Base-by-base conservation (phyloP, 2,329 filamentous ascomycete genomes). In the Byssoonygena ceratinophila region DNA sequence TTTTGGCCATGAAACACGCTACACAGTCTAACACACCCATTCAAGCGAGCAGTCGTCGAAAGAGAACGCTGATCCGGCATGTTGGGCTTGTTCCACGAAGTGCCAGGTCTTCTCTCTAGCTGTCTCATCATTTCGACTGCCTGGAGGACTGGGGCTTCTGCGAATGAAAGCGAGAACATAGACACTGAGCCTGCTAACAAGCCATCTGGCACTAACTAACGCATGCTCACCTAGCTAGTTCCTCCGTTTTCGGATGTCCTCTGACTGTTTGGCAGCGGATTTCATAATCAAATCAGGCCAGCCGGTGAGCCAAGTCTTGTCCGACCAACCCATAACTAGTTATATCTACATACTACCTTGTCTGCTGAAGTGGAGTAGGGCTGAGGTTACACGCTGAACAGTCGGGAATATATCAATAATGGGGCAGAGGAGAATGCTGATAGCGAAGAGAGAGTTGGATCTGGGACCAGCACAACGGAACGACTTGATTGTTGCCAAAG, bases 311-410 rank as follows among this genome's bases (percentile, higher is more conserved):
- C 31, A 11, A 36, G 29, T 31, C 44, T 22, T 22, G 44, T 22
- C 31, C n/a, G 1, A n/a, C 9, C 5, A 16, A 16, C 43, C 7
- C 25, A n/a, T n/a, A n/a, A n/a, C n/a, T n/a, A n/a, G n/a, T n/a
- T n/a, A n/a, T n/a, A n/a, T n/a, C n/a, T n/a, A n/a, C 27, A 22
- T 41, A 16, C 23, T 43, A 6, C 39, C 48, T 34, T 16, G 20
- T 20, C 22, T 5, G 11, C 16, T 4, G 25, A 23, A 23, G 37
- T 25, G 40, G 49, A 46, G 50, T 52, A 52, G 50, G 50, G 50
- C 50, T 52, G 50, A 52, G 23, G 50, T 52, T 52, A 23, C 50
- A 52, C 50, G 8, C n/a, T n/a, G n/a, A n/a, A n/a, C n/a, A n/a
- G n/a, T n/a, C n/a, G n/a, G n/a, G n/a, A n/a, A n/a, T n/a, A n/a